phyloP scores from a whole-genome alignment of 2,329 filamentous ascomycete species.

The Aspergillus fumigatiaffinis region DNA sequence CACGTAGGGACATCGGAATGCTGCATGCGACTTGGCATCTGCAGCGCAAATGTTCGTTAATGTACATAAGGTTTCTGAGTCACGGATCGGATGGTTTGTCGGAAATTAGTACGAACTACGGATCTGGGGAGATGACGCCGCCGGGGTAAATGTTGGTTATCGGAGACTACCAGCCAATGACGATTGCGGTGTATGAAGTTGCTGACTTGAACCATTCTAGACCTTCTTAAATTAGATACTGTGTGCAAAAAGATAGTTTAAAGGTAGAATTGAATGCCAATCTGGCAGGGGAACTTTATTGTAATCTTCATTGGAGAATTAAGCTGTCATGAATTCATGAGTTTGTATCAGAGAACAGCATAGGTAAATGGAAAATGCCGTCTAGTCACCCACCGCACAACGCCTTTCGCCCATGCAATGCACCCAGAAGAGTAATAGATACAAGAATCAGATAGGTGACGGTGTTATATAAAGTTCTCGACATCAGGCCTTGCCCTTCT shows the following conservation, averaged over 20 bases:
- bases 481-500: slow-evolving; percentile 43
- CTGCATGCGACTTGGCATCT: background rate
- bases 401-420: slow-evolving; percentile 38
- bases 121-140: background rate
- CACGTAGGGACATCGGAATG: background rate
- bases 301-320: background rate
- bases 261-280: background rate
- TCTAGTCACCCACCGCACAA: slow-evolving; percentile 22
- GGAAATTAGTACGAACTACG: background rate
- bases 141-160: background rate
- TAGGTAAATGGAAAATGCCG: slow-evolving; percentile 6
- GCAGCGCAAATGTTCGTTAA: background rate
- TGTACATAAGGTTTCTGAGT: background rate
- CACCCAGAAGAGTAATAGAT: slow-evolving; percentile 25
- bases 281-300: background rate
- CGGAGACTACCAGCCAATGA: background rate
- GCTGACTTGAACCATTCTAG: background rate
- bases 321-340: background rate
- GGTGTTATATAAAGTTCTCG: slow-evolving; percentile 1
- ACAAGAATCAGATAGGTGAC: slow-evolving; percentile 9
- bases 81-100: background rate
- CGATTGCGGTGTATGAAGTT: background rate
- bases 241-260: background rate
- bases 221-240: background rate
- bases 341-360: slow-evolving; percentile 20